Evolutionary conservation across 1,139 yeast species (phyloP), one percentile per base, ranked within the genome.

Genomic region (Petasospora rhodanensis): DNA sequence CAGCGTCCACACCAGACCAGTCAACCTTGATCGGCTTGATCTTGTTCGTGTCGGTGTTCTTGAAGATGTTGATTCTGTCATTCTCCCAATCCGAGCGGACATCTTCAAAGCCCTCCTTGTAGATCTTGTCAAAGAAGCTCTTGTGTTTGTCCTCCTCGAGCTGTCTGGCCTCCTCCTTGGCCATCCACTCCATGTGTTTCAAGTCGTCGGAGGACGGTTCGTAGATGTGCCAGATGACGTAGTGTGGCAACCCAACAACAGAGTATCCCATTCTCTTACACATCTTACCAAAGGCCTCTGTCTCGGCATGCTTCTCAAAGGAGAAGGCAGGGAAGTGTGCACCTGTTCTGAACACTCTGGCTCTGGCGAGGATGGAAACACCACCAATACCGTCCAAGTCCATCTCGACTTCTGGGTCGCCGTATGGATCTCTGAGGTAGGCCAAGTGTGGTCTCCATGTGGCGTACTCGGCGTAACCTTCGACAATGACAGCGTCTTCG

Each of bases 1-100:
- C 55, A 45, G 56, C 56, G 65, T 75, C 81, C 26, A 62, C 73
- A 20, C 78, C 85, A 5, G 73, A 61, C 86, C 87, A 79, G 56
- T 79, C 85, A n/a, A 79, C 82, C 14, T 61, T 53, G 26, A 76
- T 65, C 26, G 64, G 58, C 40, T 78, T 54, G 24, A 54, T 41
- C 57, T 48, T 67, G 47, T 45, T 63, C 47, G 45, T 73, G 51
- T 83, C 94, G 6, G 89, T 76, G 51, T 81, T 81, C 55, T 79
- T 79, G 59, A 82, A 65, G 44, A 81, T 71, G 49, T 70, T 64
- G 36, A 60, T 57, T 37, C 58, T 60, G 37, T 61, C 54, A 11
- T 41, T 43, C 28, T 53, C 49, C 68, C 68, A 62, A 21, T 53
- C 54, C 11, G 51, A 49, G 24, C 47, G 50, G 22, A 62, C 64